Conservation (phyloP, 345 rosid genomes). For the Syzygium jambos region DNA sequence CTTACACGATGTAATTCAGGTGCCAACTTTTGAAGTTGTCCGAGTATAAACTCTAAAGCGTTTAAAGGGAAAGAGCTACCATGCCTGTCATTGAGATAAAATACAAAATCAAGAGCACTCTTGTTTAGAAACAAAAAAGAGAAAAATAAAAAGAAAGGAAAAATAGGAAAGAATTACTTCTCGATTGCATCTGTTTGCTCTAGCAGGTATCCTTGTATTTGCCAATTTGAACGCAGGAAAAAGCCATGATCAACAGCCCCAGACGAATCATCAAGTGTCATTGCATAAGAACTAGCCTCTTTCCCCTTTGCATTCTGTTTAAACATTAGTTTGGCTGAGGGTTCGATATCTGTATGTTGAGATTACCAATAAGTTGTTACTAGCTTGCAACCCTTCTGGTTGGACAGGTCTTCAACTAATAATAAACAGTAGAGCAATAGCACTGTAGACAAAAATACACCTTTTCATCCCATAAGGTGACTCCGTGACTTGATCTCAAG, state of each 20-base stretch:
- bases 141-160: neutral
- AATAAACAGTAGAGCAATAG: neutral
- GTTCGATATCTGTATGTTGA: neutral
- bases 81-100: slow-evolving; percentile 39
- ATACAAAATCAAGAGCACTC: neutral
- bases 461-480: neutral
- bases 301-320: slow-evolving; percentile 26
- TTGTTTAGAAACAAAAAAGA: neutral
- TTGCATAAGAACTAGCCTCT: slow-evolving; percentile 30
- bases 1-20: slow-evolving; percentile 95
- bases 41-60: slow-evolving; percentile 54
- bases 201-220: slow-evolving; percentile 80
- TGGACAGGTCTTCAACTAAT: neutral
- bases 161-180: slow-evolving; percentile 34
- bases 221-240: slow-evolving; percentile 71
- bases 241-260: slow-evolving; percentile 33
- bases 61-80: slow-evolving; percentile 63
- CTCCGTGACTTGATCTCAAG: neutral
- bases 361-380: neutral
- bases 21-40: slow-evolving; percentile 73
- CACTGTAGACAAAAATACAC: neutral
- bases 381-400: neutral
- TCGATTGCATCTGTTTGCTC: slow-evolving; percentile 87
- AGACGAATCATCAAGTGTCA: slow-evolving; percentile 23
- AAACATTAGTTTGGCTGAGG: slow-evolving; percentile 30